These are phyloP conservation scores for Irpex sp. DNA, from an alignment of 1,284 basidiomycete genomes.

Conservation along the genomic window DNA sequence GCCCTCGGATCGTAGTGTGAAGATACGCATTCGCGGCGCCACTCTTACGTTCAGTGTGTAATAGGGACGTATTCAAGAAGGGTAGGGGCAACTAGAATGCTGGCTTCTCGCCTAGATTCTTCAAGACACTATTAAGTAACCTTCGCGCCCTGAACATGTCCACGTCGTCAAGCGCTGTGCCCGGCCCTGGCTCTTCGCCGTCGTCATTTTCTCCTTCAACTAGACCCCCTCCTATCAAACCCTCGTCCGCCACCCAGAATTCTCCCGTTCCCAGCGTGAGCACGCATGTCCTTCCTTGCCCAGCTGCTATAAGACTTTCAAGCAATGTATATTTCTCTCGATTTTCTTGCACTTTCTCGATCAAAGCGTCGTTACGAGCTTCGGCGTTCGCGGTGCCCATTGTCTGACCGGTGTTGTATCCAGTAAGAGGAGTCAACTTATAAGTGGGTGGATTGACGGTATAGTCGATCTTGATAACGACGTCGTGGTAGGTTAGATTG, in stretches of 20 bases:
- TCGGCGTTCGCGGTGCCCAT: conserved; percentile 23
- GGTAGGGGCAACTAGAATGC: not conserved
- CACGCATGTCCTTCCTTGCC: conserved; percentile 25
- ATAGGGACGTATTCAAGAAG: not conserved
- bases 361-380: conserved; percentile 32
- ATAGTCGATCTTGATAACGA: conserved; percentile 34
- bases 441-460: conserved; percentile 25
- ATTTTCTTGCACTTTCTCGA: conserved; percentile 31
- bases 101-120: not conserved
- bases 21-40: conserved; percentile 77
- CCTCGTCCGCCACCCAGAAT: conserved; percentile 10
- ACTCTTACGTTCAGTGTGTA: conserved; percentile 81
- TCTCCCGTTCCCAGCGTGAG: conserved; percentile 23
- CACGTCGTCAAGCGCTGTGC: conserved; percentile 2
- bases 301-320: conserved; percentile 31
- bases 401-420: conserved; percentile 20
- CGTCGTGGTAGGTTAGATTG: conserved; percentile 16
- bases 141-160: conserved; percentile 2
- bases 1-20: conserved; percentile 78
- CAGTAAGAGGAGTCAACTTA: conserved; percentile 23
- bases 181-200: not conserved
- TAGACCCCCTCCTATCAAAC: not conserved
- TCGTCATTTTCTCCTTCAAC: not conserved
- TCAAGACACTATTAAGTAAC: not conserved
- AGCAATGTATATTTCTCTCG: conserved; percentile 31